These are phyloP conservation scores for Pythium pectinolyticum DNA, from an alignment of 352 stramenopile species.

Conservation along the genomic window DNA sequence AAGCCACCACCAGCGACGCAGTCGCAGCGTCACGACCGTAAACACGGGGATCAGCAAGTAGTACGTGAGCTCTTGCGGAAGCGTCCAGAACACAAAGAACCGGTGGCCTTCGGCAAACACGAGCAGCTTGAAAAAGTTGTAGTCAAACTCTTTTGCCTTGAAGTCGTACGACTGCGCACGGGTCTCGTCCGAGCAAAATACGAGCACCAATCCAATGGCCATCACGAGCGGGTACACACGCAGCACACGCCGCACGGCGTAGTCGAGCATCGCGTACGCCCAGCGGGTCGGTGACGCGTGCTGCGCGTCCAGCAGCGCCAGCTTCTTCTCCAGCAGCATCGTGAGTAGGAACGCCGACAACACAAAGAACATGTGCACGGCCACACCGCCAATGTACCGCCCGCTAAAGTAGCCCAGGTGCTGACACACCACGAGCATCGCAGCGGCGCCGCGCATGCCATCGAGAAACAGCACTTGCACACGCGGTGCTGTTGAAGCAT, in stretches of 20 bases:
- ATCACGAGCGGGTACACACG: conserved; percentile 55
- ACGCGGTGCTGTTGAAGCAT: background rate
- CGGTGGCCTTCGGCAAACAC: conserved; percentile 12
- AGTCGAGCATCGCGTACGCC: conserved; percentile 39
- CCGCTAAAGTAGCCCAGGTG: conserved; percentile 34
- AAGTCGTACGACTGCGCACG: background rate
- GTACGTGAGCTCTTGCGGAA: background rate
- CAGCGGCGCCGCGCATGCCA: conserved; percentile 27
- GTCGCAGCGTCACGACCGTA: background rate
- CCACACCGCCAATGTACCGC: conserved; percentile 37
- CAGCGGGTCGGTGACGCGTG: conserved; percentile 31
- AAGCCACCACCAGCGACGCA: background rate
- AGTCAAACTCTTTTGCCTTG: background rate
- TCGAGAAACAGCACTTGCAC: conserved; percentile 36
- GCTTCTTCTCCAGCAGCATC: conserved; percentile 57
- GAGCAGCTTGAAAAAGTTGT: background rate
- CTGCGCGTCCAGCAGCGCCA: conserved; percentile 29
- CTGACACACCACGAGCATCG: conserved; percentile 26
- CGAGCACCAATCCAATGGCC: conserved; percentile 20
- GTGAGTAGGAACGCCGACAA: conserved; percentile 54
- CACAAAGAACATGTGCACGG: conserved; percentile 57
- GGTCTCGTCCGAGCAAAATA: background rate
- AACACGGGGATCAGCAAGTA: background rate
- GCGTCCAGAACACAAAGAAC: conserved; percentile 12
- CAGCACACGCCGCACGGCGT: conserved; percentile 44